Conservation (phyloP, 164 flowering plant genomes). For the Stephania cephalantha region DNA sequence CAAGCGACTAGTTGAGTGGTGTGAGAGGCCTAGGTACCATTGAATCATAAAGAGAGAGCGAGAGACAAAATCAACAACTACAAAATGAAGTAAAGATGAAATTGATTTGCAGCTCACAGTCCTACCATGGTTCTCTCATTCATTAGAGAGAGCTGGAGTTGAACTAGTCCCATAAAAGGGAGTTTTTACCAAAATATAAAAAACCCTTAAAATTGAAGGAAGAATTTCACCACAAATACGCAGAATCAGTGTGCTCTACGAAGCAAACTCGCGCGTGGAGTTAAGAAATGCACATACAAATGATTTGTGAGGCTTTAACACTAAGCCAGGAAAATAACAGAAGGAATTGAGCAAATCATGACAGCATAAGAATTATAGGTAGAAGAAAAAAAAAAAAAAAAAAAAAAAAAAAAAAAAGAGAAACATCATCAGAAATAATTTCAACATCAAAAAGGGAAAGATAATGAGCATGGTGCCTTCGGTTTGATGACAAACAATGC, state of each 20-base stretch:
- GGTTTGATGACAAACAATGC: too few relatives aligned
- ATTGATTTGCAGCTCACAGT: neutral
- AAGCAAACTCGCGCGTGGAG: neutral
- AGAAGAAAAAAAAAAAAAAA: neutral
- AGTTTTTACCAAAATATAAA: neutral
- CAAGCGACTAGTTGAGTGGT: too few relatives aligned
- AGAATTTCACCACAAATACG: neutral
- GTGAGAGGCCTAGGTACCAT: too few relatives aligned
- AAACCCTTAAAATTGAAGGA: neutral
- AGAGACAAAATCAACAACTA: too few relatives aligned
- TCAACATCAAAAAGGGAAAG: too few relatives aligned
- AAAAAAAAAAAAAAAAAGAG: neutral
- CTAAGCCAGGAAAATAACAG: neutral
- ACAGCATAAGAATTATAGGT: neutral
- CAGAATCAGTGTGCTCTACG: neutral
- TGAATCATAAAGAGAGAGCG: too few relatives aligned
- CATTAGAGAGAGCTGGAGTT: neutral
- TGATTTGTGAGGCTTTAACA: neutral
- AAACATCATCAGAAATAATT: neutral
- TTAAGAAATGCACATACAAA: neutral
- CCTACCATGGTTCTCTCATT: neutral
- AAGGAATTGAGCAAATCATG: neutral
- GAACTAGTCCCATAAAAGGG: neutral
- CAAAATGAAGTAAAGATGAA: too few relatives aligned
- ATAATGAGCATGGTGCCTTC: too few relatives aligned